phyloP scores from a whole-genome alignment of 2,329 filamentous ascomycete species.

The Xenoacremonium recifei region DNA sequence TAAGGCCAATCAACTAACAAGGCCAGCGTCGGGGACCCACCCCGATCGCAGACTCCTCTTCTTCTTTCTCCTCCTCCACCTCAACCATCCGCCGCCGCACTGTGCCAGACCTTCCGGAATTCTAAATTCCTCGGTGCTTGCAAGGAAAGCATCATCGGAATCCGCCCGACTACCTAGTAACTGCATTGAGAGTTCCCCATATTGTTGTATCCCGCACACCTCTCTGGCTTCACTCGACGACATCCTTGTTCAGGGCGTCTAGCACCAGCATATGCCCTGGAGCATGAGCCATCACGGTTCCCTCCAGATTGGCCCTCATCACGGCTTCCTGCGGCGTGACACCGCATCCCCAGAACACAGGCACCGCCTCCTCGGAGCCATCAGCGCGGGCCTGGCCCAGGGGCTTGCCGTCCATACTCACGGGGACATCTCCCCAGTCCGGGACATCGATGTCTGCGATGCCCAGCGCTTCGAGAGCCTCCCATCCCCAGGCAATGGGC shows the following conservation, averaged over 20 bases:
- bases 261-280: constrained; percentile 63
- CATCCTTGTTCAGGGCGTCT: constrained; percentile 47
- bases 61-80: too few relatives aligned
- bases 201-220: too few relatives aligned
- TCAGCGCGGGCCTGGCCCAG: constrained; percentile 32
- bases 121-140: too few relatives aligned
- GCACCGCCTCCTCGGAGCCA: constrained; percentile 42
- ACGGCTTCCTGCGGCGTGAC: constrained; percentile 66
- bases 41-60: too few relatives aligned
- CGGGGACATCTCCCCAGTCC: constrained; percentile 55
- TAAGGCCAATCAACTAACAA: too few relatives aligned
- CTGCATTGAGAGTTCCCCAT: too few relatives aligned
- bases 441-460: constrained; percentile 51
- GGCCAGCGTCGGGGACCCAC: too few relatives aligned
- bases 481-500: constrained; percentile 65
- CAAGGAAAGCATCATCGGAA: too few relatives aligned
- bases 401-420: constrained; percentile 39
- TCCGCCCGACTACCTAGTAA: too few relatives aligned
- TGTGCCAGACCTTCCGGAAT: too few relatives aligned
- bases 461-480: constrained; percentile 49
- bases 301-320: constrained; percentile 51
- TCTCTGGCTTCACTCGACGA: too few relatives aligned
- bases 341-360: constrained; percentile 64
- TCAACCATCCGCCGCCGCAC: too few relatives aligned
- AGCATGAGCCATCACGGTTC: constrained; percentile 59